Base-by-base conservation (phyloP, 2,329 filamentous ascomycete species). In the Colletotrichum cordylinicola region DNA sequence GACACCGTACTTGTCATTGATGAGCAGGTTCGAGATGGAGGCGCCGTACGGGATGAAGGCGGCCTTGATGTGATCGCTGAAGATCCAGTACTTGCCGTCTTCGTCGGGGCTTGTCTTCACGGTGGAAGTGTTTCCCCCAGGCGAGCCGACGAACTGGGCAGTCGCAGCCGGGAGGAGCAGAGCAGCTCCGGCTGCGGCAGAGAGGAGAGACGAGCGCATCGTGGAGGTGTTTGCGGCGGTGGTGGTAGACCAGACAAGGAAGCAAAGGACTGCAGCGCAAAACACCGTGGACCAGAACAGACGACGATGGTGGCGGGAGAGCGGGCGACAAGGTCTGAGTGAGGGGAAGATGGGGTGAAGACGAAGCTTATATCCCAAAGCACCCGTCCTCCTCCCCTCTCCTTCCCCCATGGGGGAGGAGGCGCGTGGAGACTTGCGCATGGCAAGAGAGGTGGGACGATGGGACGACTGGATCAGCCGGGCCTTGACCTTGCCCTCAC, bases 11-110 rank as follows among this genome's bases (percentile, higher is more conserved):
- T 91, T 90, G 83, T 95, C 94, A 48, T 91, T 89, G 82, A 96
- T 88, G 82, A 94, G 88, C 68, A 96, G 87, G 81, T 95, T 93
- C 74, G 93, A 90, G 80, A 96, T 90, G 74, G 92, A 92, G 9
- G 94, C 94, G 77, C 94, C 94, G 80, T 96, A 96, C 2, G 93
- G 89, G 61, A 96, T 92, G 83, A 96, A 96, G 62, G 89, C 86
- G 10, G 92, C 93, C 67, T 91, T 87, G 79, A 96, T 93, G 73
- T 91, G 91, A 67, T 92, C 88, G 78, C 93, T 91, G 74, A 89
- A 86, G 83, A 96, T 91, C 87, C 92, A 93, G 86, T 95, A 96
- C 84, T 96, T 94, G 77, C 92, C 92, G 78, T 92, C 84, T 78
- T 86, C 83, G 80, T 93, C 91, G 0, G 91, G 89, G 27, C 85